Evolutionary conservation across 2,329 filamentous ascomycete species (phyloP), one percentile per base, ranked within the genome.

Genomic region (Alternaria incomplexa): DNA sequence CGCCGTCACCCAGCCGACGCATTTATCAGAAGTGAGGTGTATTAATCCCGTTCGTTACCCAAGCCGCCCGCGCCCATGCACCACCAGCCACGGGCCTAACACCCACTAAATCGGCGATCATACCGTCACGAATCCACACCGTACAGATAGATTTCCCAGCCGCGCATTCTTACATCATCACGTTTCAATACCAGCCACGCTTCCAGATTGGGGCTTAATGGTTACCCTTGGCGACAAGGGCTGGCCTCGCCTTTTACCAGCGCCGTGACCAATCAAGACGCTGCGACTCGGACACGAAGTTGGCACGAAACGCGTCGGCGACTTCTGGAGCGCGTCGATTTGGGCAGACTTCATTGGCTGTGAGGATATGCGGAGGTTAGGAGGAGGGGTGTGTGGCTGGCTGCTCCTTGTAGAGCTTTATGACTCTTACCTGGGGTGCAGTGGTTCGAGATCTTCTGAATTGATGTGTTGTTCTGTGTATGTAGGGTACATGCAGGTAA

Each of bases 231-330:
- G 36, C 26, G 28, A 20, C 22, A 59, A 26, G 20, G 26, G 25
- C 40, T 17, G n/a, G 53, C 40, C 40, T 45, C n/a, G 17, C 25
- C 17, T 17, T 52, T 15, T 13, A 12, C 13, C n/a, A 7, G 20
- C 48, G 9, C 8, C n/a, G 11, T 12, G 7, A 4, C 58, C 58
- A 60, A 60, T 55, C 25, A 48, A 9, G 36, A 30, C 25, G 15
- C 23, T 25, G 22, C 36, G 13, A 40, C 28, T 26, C 13, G 23
- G 56, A 65, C 61, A 61, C 63, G 63, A 62, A 65, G 50, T 12
- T 60, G 61, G 60, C 61, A 61, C 62, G 62, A 61, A 56, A 64
- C 62, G 62, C 62, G 62, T 64, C 36, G 46, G 43, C 51, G 22
- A 52, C 13, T 32, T 22, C 7, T 40, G 30, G 48, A 52, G 48